Evolutionary conservation across 2,329 filamentous ascomycete genomes (phyloP), one percentile per base, ranked within the genome.

Genomic region (Neodidymelliopsis sp.): DNA sequence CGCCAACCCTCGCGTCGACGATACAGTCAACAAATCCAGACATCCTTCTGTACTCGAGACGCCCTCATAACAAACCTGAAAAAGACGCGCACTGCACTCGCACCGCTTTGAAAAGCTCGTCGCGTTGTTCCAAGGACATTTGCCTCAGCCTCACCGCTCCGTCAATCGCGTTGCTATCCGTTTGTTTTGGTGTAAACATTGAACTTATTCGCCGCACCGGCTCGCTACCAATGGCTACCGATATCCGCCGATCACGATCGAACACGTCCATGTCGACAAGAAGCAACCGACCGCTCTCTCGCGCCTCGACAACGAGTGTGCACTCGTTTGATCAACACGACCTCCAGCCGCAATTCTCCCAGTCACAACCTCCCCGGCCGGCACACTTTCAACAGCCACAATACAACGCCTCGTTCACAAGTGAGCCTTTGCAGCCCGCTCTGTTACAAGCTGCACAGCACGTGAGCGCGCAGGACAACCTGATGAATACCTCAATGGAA

Each of bases 261-360:
- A 77, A 74, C 56, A 78, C 75, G 10, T 75, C 75, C 37, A 71
- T 71, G 46, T 76, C 76, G 19, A 68, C 64, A 23, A 74, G 72
- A 57, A 72, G 72, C 42, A 76, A 75, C 53, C 70, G 77, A 6
- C 77, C 77, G 35, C 69, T 73, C 13, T 79, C 77, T 20, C 73
- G 77, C 57, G 77, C 75, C 30, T 80, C 77, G 11, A 79, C 77
- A 13, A 75, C 77, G n/a, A 79, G 77, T 57, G 58, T 77, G 28
- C 75, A 78, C 35, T 74, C 70, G 12, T 71, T 71, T 52, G 67
- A 69, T 36, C 65, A 71, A 43, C 69, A 68, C 56, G 55, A 64
- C 35, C 42, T 60, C 25, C 59, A 60, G n/a, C 33, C 49, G 24
- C 56, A 60, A 33, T 59, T 55, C 34, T 61, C 56, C 22, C 61